Evolutionary conservation across 192 early-diverging fungal genomes (phyloP).

Genomic region (Coemansia umbellata): DNA sequence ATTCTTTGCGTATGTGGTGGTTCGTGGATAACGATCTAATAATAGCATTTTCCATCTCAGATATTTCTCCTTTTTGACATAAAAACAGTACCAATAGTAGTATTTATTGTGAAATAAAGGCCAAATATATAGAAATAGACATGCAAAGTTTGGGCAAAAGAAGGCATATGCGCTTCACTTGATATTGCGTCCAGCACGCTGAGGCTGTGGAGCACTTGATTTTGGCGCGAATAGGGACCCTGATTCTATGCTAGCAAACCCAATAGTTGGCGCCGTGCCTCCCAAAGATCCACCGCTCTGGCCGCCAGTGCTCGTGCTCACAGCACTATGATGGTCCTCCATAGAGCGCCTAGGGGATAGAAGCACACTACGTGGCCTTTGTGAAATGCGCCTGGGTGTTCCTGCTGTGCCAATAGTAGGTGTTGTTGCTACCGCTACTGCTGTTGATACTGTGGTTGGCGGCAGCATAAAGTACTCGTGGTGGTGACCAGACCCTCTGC

Average conservation of each 20-base stretch:
- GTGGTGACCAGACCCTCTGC: slow-evolving; percentile 33
- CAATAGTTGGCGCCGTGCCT: background rate
- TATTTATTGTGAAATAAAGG: background rate
- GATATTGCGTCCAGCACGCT: slow-evolving; percentile 22
- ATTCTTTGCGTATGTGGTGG: slow-evolving; percentile 44
- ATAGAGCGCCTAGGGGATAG: slow-evolving; percentile 49
- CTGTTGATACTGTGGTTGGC: slow-evolving; percentile 1
- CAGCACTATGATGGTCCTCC: slow-evolving; percentile 40
- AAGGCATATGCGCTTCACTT: slow-evolving; percentile 13
- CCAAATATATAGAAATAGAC: too few species aligned
- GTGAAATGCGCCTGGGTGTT: slow-evolving; percentile 30
- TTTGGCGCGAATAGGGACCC: slow-evolving; percentile 35
- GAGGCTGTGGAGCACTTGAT: slow-evolving; percentile 11
- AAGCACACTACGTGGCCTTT: slow-evolving; percentile 46
- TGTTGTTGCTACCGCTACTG: background rate
- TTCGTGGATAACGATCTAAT: slow-evolving; percentile 35
- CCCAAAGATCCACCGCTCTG: too few species aligned
- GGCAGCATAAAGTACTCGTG: slow-evolving; percentile 37
- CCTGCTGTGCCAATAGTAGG: background rate
- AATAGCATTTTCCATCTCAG: background rate
- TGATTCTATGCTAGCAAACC: slow-evolving; percentile 1
- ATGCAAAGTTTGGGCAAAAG: too few species aligned
- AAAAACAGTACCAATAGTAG: too few species aligned
- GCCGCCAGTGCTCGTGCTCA: background rate
- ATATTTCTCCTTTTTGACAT: background rate